Evolutionary conservation across 2,329 filamentous ascomycete species (phyloP).

Genomic region (Colletotrichum sp.): DNA sequence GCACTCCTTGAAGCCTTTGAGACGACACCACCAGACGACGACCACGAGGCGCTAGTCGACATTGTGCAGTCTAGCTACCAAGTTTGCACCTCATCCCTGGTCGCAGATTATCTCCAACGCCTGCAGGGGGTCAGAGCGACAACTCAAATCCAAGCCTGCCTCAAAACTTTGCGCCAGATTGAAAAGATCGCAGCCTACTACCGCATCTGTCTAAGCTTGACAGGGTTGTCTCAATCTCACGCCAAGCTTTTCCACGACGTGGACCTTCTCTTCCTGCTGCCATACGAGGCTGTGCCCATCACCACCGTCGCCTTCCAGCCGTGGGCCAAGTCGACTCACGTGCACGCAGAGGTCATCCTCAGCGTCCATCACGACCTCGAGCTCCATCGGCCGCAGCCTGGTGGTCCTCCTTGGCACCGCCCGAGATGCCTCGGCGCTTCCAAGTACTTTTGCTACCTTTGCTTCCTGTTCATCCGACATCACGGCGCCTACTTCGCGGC

Average conservation of each 20-base stretch:
- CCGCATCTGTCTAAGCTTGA: constrained; percentile 13
- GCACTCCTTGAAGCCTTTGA: constrained; percentile 14
- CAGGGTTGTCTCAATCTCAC: not conserved
- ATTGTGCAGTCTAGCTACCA: constrained; percentile 14
- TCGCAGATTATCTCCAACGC: constrained; percentile 11
- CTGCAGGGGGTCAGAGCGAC: constrained; percentile 12
- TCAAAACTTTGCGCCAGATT: constrained; percentile 21
- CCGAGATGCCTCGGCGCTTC: constrained; percentile 21
- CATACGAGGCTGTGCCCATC: constrained; percentile 16
- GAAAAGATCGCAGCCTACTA: constrained; percentile 23
- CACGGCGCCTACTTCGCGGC: constrained; percentile 21
- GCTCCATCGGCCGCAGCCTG: not conserved
- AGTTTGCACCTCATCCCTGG: not conserved
- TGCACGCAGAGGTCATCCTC: constrained; percentile 21
- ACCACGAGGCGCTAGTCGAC: not conserved
- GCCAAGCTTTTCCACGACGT: constrained; percentile 2
- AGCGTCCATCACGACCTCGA: constrained; percentile 18
- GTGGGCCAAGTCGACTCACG: constrained; percentile 21
- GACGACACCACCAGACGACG: not conserved
- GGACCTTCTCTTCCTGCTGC: constrained; percentile 13
- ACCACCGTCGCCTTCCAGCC: constrained; percentile 18
- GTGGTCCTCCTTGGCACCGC: not conserved
- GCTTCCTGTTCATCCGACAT: constrained; percentile 20
- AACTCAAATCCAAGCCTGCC: constrained; percentile 19
- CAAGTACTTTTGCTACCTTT: constrained; percentile 23